Evolutionary conservation across 768 basidiomycete species (phyloP).

Genomic region (Trametes gibbosa): DNA sequence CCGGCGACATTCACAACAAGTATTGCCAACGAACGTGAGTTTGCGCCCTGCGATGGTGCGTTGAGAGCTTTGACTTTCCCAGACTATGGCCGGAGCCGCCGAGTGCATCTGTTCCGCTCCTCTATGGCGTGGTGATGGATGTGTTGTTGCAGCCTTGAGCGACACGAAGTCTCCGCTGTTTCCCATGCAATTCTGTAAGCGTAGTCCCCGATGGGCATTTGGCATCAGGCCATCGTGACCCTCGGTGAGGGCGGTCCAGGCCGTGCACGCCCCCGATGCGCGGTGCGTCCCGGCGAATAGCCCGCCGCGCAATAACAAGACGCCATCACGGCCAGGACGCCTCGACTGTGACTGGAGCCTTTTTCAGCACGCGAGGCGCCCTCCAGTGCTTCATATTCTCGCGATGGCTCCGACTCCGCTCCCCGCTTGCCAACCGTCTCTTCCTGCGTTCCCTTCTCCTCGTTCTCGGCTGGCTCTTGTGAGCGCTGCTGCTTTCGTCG

Average conservation of each 20-base stretch:
- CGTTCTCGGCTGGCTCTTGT: neutral
- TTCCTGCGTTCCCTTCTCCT: neutral
- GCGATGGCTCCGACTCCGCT: neutral
- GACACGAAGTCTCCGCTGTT: neutral
- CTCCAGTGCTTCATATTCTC: constrained; percentile 12
- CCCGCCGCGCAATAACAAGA: neutral
- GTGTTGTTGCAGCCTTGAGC: neutral
- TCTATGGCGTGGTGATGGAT: no score
- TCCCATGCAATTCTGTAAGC: neutral
- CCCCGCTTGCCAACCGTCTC: neutral
- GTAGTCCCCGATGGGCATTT: neutral
- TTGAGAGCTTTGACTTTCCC: no score
- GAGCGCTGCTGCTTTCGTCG: neutral
- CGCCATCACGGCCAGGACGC: constrained; percentile 6
- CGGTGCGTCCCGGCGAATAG: neutral
- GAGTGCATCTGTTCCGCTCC: no score
- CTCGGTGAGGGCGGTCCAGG: neutral
- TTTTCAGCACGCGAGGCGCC: constrained; percentile 3
- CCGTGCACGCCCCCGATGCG: neutral
- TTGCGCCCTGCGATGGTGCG: no score
- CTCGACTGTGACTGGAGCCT: neutral
- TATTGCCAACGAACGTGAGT: no score
- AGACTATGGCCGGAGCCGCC: no score
- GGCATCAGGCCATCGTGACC: constrained; percentile 4
- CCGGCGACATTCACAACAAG: no score